Evolutionary conservation across 2,329 filamentous ascomycete species (phyloP), one percentile per base, ranked within the genome.

Genomic region (Monosporascus sp.): DNA sequence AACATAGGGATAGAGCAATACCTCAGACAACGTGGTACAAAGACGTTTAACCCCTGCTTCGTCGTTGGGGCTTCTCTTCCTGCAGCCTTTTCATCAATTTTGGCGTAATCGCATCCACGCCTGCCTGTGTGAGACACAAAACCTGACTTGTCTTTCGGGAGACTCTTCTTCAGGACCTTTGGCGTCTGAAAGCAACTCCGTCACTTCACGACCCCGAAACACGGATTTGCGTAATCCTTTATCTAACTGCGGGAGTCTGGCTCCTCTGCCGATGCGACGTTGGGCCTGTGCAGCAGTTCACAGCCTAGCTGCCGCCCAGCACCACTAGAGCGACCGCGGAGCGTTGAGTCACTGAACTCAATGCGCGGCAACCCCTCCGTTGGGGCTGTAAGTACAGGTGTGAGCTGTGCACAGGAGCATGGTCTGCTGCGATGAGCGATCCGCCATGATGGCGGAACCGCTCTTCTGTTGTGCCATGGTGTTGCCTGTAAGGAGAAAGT

Each of bases 311-410:
- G 54, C 52, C 50, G 55, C 58, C 57, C 49, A 59, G 47, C 49
- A 55, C 52, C 54, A 56, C 53, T 59, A 57, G 55, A 59, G 46
- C 22, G 50, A 56, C 53, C 48, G 59, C 60, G 60, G 69, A 60
- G 64, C 55, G 50, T 55, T 52, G 52, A 55, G 55, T 54, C 56
- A 52, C 49, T 49, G 37, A 52, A 58, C 58, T 72, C 74, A 80
- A 63, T 75, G 63, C 60, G 62, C 65, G 58, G 62, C 62, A 56
- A 78, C 77, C 78, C 77, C 77, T 60, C 56, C 77, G 63, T 76
- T 80, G 76, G 78, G 78, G 76, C 70, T 79, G 74, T 74, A 55
- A 22, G 60, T 50, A 49, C 51, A 18, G 20, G 14, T 44, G 47
- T 47, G 11, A 47, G 39, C 48, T 51, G 55, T 54, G 50, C 52